Evolutionary conservation across 2,329 filamentous ascomycete genomes (phyloP).

Genomic region (Zalaria obscura): DNA sequence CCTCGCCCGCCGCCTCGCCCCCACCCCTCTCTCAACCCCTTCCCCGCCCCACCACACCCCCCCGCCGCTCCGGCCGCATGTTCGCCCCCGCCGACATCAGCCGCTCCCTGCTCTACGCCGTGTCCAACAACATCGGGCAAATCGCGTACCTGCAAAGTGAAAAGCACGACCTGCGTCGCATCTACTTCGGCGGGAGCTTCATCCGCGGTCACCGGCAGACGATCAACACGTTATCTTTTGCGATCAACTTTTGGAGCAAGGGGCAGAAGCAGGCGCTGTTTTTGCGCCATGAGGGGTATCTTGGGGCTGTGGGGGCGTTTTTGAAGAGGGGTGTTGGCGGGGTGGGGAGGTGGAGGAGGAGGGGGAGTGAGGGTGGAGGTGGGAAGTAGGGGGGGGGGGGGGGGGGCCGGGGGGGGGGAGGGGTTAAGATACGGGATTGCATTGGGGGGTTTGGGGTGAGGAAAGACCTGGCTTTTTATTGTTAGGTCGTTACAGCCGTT

Average conservation of each 20-base stretch:
- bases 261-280: slow-evolving; percentile 93
- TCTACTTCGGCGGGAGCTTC: slow-evolving; percentile 96
- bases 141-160: slow-evolving; percentile 96
- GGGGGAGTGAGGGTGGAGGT: slow-evolving; percentile 19
- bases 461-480: no score
- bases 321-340: slow-evolving; percentile 53
- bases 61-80: slow-evolving; percentile 24
- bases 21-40: no score
- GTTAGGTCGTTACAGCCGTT: no score
- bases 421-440: no score
- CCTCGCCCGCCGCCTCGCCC: no score
- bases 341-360: slow-evolving; percentile 78
- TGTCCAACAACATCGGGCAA: slow-evolving; percentile 95
- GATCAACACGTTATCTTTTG: slow-evolving; percentile 93
- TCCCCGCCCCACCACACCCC: no score
- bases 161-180: slow-evolving; percentile 78
- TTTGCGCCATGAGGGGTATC: slow-evolving; percentile 84
- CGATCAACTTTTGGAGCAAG: slow-evolving; percentile 95
- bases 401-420: not conserved
- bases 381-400: not conserved
- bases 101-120: slow-evolving; percentile 80
- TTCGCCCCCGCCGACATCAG: slow-evolving; percentile 81
- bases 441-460: no score
- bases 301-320: slow-evolving; percentile 88
- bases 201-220: slow-evolving; percentile 94